Conservation (phyloP, 2,329 filamentous ascomycete genomes). For the Ambrosiella beaveri region DNA sequence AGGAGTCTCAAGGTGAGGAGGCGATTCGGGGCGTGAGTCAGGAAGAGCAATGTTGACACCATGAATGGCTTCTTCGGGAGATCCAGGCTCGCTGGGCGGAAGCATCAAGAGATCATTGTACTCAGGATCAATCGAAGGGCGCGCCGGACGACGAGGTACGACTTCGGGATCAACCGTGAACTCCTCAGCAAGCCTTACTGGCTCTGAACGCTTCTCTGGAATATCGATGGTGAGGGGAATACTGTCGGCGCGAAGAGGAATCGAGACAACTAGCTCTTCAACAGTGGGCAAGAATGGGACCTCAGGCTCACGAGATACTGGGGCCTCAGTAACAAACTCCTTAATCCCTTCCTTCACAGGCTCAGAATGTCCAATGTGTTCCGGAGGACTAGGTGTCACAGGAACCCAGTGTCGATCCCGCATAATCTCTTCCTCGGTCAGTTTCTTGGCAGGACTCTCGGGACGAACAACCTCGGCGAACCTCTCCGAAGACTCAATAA, state of each 20-base stretch:
- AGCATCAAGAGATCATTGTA: constrained; percentile 48
- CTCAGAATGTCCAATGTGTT: constrained; percentile 34
- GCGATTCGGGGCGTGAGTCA: constrained; percentile 41
- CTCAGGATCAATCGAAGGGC: constrained; percentile 48
- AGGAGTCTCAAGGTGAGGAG: constrained; percentile 14
- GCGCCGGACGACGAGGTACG: constrained; percentile 39
- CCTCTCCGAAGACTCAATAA: not conserved
- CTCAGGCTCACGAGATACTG: not conserved
- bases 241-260: not conserved
- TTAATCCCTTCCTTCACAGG: constrained; percentile 27
- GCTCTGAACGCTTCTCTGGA: not conserved
- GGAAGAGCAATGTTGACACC: constrained; percentile 35
- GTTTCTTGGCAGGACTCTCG: not conserved
- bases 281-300: not conserved
- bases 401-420: not conserved
- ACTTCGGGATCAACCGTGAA: not conserved
- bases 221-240: not conserved
- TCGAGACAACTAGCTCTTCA: not conserved
- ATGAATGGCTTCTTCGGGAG: constrained; percentile 24
- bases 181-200: constrained; percentile 18
- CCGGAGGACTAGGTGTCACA: no score
- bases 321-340: not conserved
- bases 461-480: not conserved
- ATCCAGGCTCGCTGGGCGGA: constrained; percentile 40
- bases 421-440: not conserved